phyloP scores from a whole-genome alignment of 1,284 basidiomycete species.

The Heliocybe sulcata region DNA sequence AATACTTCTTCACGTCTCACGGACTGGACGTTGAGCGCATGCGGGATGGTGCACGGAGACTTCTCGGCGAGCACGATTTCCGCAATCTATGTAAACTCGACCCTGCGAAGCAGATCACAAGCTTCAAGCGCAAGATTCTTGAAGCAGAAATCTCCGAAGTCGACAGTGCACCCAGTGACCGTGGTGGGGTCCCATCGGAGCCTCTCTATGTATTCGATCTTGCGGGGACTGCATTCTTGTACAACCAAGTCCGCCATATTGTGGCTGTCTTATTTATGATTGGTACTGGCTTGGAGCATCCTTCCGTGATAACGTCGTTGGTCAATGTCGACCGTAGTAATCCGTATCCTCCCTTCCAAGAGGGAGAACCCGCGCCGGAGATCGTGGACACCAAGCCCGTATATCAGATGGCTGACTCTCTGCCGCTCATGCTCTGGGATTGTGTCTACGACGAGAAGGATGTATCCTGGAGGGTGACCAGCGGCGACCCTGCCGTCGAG shows the following conservation, averaged over 20 bases:
- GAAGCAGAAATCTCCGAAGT: slow-evolving; percentile 54
- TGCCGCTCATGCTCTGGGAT: slow-evolving; percentile 92
- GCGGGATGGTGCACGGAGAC: slow-evolving; percentile 63
- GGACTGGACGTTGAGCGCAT: slow-evolving; percentile 71
- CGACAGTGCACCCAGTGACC: slow-evolving; percentile 1
- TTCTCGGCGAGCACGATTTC: slow-evolving; percentile 94
- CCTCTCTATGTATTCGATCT: slow-evolving; percentile 79
- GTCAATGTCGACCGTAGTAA: slow-evolving; percentile 53
- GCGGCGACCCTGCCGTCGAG: slow-evolving; percentile 28
- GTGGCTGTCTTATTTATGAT: slow-evolving; percentile 90
- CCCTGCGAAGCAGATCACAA: slow-evolving; percentile 86
- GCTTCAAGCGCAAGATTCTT: slow-evolving; percentile 63
- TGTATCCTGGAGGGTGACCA: slow-evolving; percentile 66
- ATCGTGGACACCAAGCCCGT: slow-evolving; percentile 72
- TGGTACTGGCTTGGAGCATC: slow-evolving; percentile 75
- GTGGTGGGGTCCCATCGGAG: slow-evolving; percentile 9
- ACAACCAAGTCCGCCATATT: slow-evolving; percentile 97
- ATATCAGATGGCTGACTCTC: slow-evolving; percentile 89
- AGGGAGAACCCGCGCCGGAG: slow-evolving; percentile 30
- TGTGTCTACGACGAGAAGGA: slow-evolving; percentile 71
- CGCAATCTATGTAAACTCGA: slow-evolving; percentile 96
- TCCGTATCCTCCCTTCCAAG: slow-evolving; percentile 22
- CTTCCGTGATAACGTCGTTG: slow-evolving; percentile 66
- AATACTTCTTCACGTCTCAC: slow-evolving; percentile 84
- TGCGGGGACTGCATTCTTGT: slow-evolving; percentile 86